Base-by-base conservation (phyloP, 352 stramenopile genomes). In the Phytophthora foliorum region DNA sequence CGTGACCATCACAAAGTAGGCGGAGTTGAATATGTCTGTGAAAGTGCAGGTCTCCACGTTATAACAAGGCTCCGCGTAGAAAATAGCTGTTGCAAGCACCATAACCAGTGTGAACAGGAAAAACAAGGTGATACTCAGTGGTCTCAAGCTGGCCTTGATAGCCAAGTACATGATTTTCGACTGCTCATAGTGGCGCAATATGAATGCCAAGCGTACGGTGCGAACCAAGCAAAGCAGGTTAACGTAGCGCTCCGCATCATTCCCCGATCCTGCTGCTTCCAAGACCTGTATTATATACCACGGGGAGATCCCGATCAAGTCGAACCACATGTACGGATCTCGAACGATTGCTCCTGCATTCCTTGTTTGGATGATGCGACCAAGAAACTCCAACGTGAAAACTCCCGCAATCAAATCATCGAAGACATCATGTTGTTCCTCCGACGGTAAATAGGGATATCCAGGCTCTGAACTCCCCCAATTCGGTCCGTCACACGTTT, bases 1-100 rank as follows among this genome's bases (percentile, higher is more conserved):
- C 87, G 88, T 92, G 64, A 93, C 75, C 81, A 95, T 91, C 57
- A 92, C 82, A 67, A 93, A 95, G 48, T 95, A 95, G 1, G 75
- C 84, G 13, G 88, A 80, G 62, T 95, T 95, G 70, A 93, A 92
- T 34, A 93, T 91, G 63, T 93, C 88, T 16, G 85, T 94, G 59
- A 95, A 95, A 19, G 78, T 74, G 61, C 87, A 94, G 13, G 85
- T 93, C 32, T 83, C 75, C 32, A 92, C 59, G 48, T 92, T 86
- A 51, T 92, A 92, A 50, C 87, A 94, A 14, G 84, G 87, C 57
- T 94, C 81, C 6, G 85, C 77, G 50, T 92, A 92, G 63, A 88
- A 93, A 34, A 93, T 79, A 11, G 84, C 82, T 16, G 85, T 92
- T 8, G 83, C 85, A 41, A 94, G 61, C 6, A 93, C 32, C 84